phyloP scores from a whole-genome alignment of 176 grass and related monocot genomes.

The Zea mays region DNA sequence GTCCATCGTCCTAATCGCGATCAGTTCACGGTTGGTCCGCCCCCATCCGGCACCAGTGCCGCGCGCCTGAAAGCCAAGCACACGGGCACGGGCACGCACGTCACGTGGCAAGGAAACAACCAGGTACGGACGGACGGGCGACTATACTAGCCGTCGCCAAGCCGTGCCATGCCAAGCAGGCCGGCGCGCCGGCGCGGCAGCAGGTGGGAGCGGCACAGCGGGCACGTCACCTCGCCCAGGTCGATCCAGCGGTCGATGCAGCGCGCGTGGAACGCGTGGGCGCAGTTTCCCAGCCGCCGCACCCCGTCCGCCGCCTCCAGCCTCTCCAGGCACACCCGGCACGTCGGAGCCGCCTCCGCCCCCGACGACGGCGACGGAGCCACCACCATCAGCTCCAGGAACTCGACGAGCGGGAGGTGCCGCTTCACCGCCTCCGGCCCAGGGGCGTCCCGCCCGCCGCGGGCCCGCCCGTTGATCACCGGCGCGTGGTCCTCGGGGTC shows the following conservation, averaged over 20 bases:
- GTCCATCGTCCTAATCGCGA: conserved; percentile 35
- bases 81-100: not conserved
- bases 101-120: not conserved
- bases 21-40: conserved; percentile 25
- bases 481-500: conserved; percentile 23
- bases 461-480: conserved; percentile 29
- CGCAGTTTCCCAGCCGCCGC: conserved; percentile 68
- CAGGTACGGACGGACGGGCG: not conserved
- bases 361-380: not conserved
- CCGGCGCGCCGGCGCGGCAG: conserved; percentile 37
- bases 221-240: conserved; percentile 60
- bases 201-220: conserved; percentile 61
- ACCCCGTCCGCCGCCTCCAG: conserved; percentile 58
- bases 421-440: conserved; percentile 56
- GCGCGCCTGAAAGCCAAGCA: not conserved
- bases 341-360: conserved; percentile 28
- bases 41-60: conserved; percentile 9
- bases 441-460: not conserved
- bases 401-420: conserved; percentile 49
- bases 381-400: conserved; percentile 11
- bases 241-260: conserved; percentile 91
- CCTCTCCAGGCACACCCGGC: conserved; percentile 75
- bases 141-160: conserved; percentile 14
- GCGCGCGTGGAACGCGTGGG: conserved; percentile 63
- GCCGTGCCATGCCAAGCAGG: conserved; percentile 20